Conservation (phyloP, 352 stramenopile genomes). For the Globisporangium radiosum region DNA sequence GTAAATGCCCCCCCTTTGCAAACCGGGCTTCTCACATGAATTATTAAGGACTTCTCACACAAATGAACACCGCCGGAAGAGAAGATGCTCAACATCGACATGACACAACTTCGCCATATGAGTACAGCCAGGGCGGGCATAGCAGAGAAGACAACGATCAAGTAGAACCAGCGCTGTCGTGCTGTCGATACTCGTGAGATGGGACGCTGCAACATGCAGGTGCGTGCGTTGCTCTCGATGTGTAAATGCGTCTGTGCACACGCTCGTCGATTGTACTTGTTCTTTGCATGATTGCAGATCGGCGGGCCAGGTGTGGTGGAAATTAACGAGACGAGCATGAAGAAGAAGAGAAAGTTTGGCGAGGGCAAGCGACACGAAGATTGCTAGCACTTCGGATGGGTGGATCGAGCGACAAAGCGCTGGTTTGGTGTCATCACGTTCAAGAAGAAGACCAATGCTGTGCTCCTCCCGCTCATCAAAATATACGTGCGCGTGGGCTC, state of each 20-base stretch:
- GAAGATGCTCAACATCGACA: neutral
- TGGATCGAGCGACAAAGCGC: neutral
- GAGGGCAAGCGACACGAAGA: neutral
- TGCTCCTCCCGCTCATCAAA: too few relatives aligned
- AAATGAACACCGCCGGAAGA: too few relatives aligned
- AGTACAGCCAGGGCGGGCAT: neutral
- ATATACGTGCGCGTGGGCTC: too few relatives aligned
- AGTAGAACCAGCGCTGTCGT: neutral
- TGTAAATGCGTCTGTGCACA: neutral
- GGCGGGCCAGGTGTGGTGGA: neutral
- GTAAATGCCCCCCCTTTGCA: too few relatives aligned
- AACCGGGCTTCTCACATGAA: too few relatives aligned
- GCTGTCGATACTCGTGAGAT: neutral
- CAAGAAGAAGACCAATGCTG: neutral
- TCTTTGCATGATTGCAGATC: neutral
- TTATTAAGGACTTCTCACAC: too few relatives aligned
- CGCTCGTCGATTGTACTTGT: neutral
- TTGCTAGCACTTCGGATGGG: neutral
- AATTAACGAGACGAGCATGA: constrained; percentile 1
- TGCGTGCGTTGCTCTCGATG: neutral
- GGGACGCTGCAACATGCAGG: neutral
- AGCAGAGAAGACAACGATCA: neutral
- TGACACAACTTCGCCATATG: neutral
- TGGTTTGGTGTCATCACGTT: neutral
- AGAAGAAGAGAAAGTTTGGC: constrained; percentile 1